A percentile compares a stretch with the other conserved stretches of the same genome.
Conservation (phyloP, 768 basidiomycete genomes). For the Tephrocybe sp. region DNA sequence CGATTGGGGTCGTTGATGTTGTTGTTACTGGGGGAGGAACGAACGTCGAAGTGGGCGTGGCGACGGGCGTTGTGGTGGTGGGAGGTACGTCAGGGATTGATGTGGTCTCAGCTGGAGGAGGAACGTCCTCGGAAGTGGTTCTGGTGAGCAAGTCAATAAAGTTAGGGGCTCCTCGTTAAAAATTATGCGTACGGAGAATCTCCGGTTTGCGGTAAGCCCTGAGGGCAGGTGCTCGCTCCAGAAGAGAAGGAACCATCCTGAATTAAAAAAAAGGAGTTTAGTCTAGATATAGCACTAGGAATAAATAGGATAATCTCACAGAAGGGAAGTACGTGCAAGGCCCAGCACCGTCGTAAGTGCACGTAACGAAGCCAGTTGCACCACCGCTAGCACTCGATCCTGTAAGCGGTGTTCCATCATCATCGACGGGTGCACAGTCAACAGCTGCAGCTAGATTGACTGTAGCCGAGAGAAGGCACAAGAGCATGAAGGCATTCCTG, state of each 20-base stretch:
- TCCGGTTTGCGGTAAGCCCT: background rate
- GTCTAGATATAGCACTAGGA: background rate
- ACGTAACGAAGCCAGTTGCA: conserved; percentile 8
- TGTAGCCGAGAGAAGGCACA: background rate
- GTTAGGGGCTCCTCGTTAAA: background rate
- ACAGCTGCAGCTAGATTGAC: conserved; percentile 3
- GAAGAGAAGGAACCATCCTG: conserved; percentile 7
- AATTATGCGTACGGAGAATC: background rate
- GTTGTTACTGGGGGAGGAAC: background rate
- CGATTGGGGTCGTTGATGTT: background rate
- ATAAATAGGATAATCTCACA: conserved; percentile 1
- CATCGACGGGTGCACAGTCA: conserved; percentile 12
- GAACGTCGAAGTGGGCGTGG: background rate
- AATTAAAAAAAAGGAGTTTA: background rate
- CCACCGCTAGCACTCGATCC: background rate
- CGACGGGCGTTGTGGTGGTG: background rate
- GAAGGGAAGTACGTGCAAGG: conserved; percentile 11
- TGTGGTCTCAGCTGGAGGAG: background rate
- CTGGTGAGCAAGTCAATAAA: background rate
- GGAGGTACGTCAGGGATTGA: background rate
- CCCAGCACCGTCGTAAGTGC: conserved; percentile 16
- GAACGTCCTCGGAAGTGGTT: background rate
- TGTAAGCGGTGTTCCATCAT: conserved; percentile 12
- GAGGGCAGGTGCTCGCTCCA: conserved; percentile 1
- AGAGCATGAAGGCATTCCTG: background rate